phyloP scores from a whole-genome alignment of 129 eudicot species.

The Ambrosia artemisiifolia region DNA sequence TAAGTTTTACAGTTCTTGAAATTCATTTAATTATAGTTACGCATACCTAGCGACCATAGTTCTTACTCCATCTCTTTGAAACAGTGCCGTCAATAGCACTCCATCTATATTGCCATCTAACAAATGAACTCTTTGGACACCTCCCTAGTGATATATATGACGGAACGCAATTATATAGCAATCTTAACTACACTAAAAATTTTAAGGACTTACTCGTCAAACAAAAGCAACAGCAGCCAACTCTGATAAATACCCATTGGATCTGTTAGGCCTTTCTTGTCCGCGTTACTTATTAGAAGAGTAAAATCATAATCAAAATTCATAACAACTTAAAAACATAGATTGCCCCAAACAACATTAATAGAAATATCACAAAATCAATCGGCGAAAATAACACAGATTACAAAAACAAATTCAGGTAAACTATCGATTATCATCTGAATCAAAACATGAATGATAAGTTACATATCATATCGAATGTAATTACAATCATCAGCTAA shows the following conservation, averaged over 20 bases:
- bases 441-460: neutral
- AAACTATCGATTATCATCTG: neutral
- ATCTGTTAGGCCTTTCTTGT: constrained; percentile 72
- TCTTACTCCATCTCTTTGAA: constrained; percentile 96
- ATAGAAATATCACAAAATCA: neutral
- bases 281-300: constrained; percentile 22
- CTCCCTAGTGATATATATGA: constrained; percentile 64
- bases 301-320: constrained; percentile 8
- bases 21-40: neutral
- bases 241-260: constrained; percentile 85
- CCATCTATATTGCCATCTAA: constrained; percentile 86
- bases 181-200: neutral
- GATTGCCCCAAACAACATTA: constrained; percentile 1
- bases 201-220: constrained; percentile 65
- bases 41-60: constrained; percentile 97
- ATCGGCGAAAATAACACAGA: neutral
- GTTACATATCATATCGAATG: neutral
- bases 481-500: neutral
- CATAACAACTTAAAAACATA: constrained; percentile 14
- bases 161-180: neutral
- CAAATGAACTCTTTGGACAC: constrained; percentile 93
- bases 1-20: neutral
- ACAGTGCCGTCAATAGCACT: constrained; percentile 76
- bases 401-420: neutral
- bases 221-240: constrained; percentile 98